Percentiles rank a stretch among this genome's conserved stretches.
Evolutionary conservation across 306 rosid species (phyloP).

Genomic region (Trichosanthes truncata): DNA sequence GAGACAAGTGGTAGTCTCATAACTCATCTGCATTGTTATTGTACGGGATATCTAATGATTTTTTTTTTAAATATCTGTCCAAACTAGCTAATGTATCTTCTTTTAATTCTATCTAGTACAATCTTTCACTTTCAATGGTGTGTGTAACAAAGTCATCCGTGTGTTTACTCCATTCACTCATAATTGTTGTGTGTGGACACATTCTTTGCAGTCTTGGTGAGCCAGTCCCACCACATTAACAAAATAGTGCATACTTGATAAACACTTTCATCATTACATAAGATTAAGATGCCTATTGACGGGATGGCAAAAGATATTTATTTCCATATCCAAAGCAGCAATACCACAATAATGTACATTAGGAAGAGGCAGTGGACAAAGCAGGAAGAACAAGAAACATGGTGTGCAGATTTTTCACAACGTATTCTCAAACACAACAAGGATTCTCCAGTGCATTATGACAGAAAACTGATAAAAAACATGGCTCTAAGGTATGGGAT

Average conservation of each 20-base stretch:
- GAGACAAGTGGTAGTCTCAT: too few relatives aligned
- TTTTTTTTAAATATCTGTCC: too few relatives aligned
- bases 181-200: too few relatives aligned
- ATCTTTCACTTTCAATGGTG: too few relatives aligned
- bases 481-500: constrained; percentile 45
- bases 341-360: background rate
- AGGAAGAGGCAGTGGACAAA: background rate
- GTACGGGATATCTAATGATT: too few relatives aligned
- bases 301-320: background rate
- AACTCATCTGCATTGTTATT: too few relatives aligned
- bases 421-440: background rate
- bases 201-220: too few relatives aligned
- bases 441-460: background rate
- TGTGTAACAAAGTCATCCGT: too few relatives aligned
- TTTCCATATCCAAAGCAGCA: background rate
- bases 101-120: too few relatives aligned
- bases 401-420: background rate
- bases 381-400: background rate
- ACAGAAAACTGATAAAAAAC: background rate
- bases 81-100: too few relatives aligned
- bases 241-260: background rate
- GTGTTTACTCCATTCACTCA: too few relatives aligned
- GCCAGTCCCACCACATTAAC: background rate
- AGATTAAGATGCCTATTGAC: background rate
- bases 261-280: background rate